Evolutionary conservation across 1,139 yeast species (phyloP).

Genomic region (Saccharomyces hybrid): DNA sequence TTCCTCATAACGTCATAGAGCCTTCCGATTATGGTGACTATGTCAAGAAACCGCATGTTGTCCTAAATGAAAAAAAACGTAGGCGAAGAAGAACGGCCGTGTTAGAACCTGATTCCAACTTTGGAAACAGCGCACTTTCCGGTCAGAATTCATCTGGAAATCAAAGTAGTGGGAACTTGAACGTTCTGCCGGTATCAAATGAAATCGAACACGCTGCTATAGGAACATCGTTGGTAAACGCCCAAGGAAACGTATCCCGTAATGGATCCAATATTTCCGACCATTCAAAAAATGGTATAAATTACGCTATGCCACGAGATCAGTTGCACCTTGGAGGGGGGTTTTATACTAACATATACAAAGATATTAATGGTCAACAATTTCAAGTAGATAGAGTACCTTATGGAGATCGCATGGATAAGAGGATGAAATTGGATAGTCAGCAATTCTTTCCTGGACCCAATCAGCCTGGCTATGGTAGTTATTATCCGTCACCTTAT

Average conservation of each 20-base stretch:
- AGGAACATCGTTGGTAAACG: neutral
- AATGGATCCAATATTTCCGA: neutral
- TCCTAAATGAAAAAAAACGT: conserved; percentile 23
- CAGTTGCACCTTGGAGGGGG: neutral
- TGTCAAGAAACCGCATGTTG: conserved; percentile 22
- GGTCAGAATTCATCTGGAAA: neutral
- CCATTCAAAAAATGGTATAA: neutral
- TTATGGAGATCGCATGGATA: neutral
- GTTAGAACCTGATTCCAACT: neutral
- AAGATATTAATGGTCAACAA: neutral
- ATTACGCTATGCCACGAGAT: neutral
- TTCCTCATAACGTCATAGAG: conserved; percentile 50
- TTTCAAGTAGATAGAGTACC: neutral
- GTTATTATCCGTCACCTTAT: neutral
- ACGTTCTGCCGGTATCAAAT: neutral
- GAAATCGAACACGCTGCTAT: neutral
- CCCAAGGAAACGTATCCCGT: neutral
- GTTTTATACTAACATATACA: neutral
- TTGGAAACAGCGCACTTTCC: neutral
- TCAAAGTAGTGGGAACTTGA: neutral
- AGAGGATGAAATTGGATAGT: neutral
- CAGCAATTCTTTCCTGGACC: neutral
- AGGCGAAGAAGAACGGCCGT: conserved; percentile 14
- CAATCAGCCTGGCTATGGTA: neutral
- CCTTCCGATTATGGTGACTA: conserved; percentile 50